Conservation (phyloP, 2,329 filamentous ascomycete genomes). For the Fusarium sp. region DNA sequence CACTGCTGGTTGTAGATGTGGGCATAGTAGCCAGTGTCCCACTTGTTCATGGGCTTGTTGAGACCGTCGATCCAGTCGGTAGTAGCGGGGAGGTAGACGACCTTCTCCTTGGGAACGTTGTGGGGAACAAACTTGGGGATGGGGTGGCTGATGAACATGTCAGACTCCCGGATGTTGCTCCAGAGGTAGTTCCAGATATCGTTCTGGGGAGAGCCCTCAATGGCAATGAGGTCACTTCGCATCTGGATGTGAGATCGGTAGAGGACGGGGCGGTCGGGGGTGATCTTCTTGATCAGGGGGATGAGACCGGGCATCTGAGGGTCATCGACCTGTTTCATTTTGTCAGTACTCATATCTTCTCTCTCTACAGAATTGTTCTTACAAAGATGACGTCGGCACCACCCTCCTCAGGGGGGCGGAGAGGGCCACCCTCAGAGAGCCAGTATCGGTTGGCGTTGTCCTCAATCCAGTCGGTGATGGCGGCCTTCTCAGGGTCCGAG, state of each 20-base stretch:
- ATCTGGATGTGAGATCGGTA: conserved; percentile 89
- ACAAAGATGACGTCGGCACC: conserved; percentile 81
- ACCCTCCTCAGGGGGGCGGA: conserved; percentile 73
- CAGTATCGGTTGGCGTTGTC: conserved; percentile 82
- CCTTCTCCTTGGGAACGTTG: conserved; percentile 72
- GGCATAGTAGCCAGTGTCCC: conserved; percentile 79
- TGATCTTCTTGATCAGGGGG: conserved; percentile 76
- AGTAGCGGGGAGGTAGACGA: conserved; percentile 82
- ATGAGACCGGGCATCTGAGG: conserved; percentile 87
- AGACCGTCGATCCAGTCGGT: conserved; percentile 88
- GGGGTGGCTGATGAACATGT: conserved; percentile 86
- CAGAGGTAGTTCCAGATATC: conserved; percentile 83
- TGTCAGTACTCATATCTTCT: background rate
- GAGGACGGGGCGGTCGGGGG: conserved; percentile 80
- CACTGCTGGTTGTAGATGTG: conserved; percentile 76
- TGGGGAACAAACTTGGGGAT: conserved; percentile 80
- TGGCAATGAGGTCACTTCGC: conserved; percentile 76
- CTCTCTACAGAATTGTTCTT: conserved; percentile 40
- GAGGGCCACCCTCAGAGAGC: conserved; percentile 75
- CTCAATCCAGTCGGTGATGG: conserved; percentile 78
- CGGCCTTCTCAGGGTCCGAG: conserved; percentile 68
- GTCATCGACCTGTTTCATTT: conserved; percentile 72
- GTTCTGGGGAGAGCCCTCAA: conserved; percentile 73
- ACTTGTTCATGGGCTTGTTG: conserved; percentile 79
- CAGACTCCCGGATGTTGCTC: conserved; percentile 75